A percentile compares a stretch with the other conserved stretches of the same genome.
These are phyloP conservation scores for Ustilago nuda DNA, from an alignment of 1,284 basidiomycete species.

Conservation along the genomic window DNA sequence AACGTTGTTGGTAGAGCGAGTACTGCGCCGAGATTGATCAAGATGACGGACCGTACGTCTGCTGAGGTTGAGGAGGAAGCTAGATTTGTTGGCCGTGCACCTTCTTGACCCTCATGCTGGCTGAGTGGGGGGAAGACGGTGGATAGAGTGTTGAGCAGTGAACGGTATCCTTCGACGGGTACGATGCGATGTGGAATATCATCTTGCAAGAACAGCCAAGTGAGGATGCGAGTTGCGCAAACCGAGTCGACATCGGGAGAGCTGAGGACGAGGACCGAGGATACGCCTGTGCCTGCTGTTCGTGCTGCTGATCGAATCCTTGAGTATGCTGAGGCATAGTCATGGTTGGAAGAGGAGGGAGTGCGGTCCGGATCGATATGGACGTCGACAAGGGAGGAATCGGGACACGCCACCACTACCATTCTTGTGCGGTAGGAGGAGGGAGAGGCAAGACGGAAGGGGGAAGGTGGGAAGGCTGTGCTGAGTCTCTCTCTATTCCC, in stretches of 20 bases:
- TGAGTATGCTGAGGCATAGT: slow-evolving; percentile 63
- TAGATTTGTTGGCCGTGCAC: not conserved
- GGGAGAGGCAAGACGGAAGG: not conserved
- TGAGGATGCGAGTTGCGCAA: slow-evolving; percentile 88
- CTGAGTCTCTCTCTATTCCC: not conserved
- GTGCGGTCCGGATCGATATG: slow-evolving; percentile 32
- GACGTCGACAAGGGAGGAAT: slow-evolving; percentile 37
- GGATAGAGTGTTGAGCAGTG: slow-evolving; percentile 37
- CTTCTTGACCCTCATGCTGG: slow-evolving; percentile 12
- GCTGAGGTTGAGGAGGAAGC: slow-evolving; percentile 18
- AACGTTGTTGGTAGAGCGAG: slow-evolving; percentile 77
- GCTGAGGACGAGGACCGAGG: slow-evolving; percentile 80
- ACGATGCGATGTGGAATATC: slow-evolving; percentile 90
- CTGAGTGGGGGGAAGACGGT: slow-evolving; percentile 37
- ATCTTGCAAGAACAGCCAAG: slow-evolving; percentile 90
- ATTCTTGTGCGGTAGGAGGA: slow-evolving; percentile 9
- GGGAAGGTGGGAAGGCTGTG: not conserved
- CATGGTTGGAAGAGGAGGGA: slow-evolving; percentile 29
- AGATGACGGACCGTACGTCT: slow-evolving; percentile 88
- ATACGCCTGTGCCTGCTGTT: slow-evolving; percentile 43
- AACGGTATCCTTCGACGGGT: slow-evolving; percentile 84
- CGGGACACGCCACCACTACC: slow-evolving; percentile 47
- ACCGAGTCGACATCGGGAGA: slow-evolving; percentile 90
- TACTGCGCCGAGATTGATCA: slow-evolving; percentile 91
- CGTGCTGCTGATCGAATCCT: slow-evolving; percentile 50